Evolutionary conservation across 2,329 filamentous ascomycete species (phyloP).

Genomic region (Phaeosphaeriaceae sp.): DNA sequence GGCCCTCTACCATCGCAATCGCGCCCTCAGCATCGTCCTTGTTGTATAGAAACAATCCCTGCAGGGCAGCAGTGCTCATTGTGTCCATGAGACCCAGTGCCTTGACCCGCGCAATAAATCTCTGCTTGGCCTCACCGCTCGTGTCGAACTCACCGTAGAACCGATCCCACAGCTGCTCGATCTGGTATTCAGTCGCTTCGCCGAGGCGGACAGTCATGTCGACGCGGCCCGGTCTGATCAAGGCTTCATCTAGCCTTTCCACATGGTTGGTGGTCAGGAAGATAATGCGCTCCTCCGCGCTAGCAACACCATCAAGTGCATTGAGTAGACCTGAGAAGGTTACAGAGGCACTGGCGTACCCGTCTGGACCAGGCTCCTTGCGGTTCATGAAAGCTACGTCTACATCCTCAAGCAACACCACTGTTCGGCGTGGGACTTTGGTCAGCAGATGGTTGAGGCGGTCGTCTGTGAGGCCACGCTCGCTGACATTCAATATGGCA

Average conservation of each 20-base stretch:
- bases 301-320: conserved; percentile 82
- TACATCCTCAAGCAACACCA: conserved; percentile 87
- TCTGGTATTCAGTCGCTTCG: conserved; percentile 85
- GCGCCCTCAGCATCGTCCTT: conserved; percentile 90
- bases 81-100: conserved; percentile 74
- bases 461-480: conserved; percentile 88
- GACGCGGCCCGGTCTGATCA: conserved; percentile 89
- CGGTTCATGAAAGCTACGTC: conserved; percentile 90
- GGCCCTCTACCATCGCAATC: conserved; percentile 76
- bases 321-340: conserved; percentile 89
- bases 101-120: conserved; percentile 75
- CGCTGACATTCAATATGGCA: conserved; percentile 88
- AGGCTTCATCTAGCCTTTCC: conserved; percentile 83
- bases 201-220: conserved; percentile 93
- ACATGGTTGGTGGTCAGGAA: conserved; percentile 96
- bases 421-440: conserved; percentile 80
- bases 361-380: conserved; percentile 77
- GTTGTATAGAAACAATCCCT: conserved; percentile 94
- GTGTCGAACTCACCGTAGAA: conserved; percentile 87
- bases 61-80: conserved; percentile 87
- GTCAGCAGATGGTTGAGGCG: conserved; percentile 85
- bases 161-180: conserved; percentile 86
- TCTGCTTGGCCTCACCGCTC: conserved; percentile 66
- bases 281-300: conserved; percentile 89
- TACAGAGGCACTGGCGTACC: conserved; percentile 85